Evolutionary conservation across 805 yeast genomes (phyloP).

Genomic region (Dipodascus albidus): DNA sequence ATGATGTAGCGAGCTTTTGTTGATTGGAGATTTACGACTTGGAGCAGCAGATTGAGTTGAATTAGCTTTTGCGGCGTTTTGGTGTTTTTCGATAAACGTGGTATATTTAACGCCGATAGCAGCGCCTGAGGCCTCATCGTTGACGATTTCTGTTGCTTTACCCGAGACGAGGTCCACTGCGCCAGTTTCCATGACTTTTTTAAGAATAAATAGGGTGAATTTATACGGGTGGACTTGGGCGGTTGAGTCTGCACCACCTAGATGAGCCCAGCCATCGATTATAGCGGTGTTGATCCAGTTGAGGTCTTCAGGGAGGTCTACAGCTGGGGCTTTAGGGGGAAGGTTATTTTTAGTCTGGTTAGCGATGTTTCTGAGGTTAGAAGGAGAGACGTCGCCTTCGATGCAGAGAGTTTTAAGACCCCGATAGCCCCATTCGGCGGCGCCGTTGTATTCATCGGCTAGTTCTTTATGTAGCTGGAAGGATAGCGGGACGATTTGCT

Average conservation of each 20-base stretch:
- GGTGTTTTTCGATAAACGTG: conserved; percentile 23
- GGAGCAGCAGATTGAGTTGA: conserved; percentile 14
- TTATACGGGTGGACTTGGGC: conserved; percentile 96
- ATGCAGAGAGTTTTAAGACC: conserved; percentile 74
- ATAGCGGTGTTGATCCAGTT: conserved; percentile 60
- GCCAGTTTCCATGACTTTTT: conserved; percentile 71
- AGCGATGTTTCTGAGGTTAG: not conserved
- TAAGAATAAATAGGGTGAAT: conserved; percentile 74
- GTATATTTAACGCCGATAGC: conserved; percentile 63
- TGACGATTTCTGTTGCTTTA: conserved; percentile 59
- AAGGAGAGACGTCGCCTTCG: conserved; percentile 57
- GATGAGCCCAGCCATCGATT: conserved; percentile 60
- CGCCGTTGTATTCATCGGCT: conserved; percentile 73
- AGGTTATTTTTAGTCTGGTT: conserved; percentile 1
- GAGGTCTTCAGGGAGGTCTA: conserved; percentile 44
- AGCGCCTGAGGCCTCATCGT: conserved; percentile 49
- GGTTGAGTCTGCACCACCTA: conserved; percentile 80
- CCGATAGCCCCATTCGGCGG: conserved; percentile 84
- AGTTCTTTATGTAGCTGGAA: conserved; percentile 78
- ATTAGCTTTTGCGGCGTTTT: conserved; percentile 20
- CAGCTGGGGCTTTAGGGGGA: not conserved
- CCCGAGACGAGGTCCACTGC: conserved; percentile 80
- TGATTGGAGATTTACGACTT: not conserved
- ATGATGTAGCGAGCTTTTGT: conserved; percentile 2
- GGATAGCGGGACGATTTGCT: conserved; percentile 80